These are phyloP conservation scores for Fagopyrum esculentum DNA, from an alignment of 148 eudicot genomes.

Conservation along the genomic window DNA sequence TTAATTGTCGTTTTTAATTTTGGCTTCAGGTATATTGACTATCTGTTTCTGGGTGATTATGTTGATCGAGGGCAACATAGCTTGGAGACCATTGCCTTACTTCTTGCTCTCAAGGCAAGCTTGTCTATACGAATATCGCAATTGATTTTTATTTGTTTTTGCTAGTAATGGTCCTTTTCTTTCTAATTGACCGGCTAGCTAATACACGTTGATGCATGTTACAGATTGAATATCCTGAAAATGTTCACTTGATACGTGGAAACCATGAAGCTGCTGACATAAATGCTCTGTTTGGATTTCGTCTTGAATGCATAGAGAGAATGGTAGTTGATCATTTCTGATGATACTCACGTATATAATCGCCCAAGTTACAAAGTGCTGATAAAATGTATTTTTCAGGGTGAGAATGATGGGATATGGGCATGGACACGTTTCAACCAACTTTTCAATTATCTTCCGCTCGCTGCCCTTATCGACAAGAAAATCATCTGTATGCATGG, in stretches of 20 bases:
- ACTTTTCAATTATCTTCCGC: slow-evolving; percentile 68
- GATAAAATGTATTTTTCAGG: slow-evolving; percentile 24
- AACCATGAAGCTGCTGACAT: slow-evolving; percentile 23
- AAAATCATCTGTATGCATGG: slow-evolving; percentile 79
- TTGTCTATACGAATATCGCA: slow-evolving; percentile 1
- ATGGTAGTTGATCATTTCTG: slow-evolving; percentile 33
- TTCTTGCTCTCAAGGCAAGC: slow-evolving; percentile 86
- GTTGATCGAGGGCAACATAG: slow-evolving; percentile 99
- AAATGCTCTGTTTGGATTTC: slow-evolving; percentile 71
- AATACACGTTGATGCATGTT: not conserved
- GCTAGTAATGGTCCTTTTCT: not conserved
- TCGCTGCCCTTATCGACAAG: slow-evolving; percentile 68
- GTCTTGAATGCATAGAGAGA: slow-evolving; percentile 72
- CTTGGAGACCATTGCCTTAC: slow-evolving; percentile 93
- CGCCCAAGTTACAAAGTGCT: not conserved
- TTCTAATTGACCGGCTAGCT: not conserved
- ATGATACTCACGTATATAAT: not conserved
- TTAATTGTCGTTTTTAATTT: not conserved
- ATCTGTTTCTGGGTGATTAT: slow-evolving; percentile 90
- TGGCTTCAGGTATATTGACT: slow-evolving; percentile 77
- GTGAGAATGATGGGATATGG: slow-evolving; percentile 80
- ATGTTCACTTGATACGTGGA: slow-evolving; percentile 68
- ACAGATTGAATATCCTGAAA: slow-evolving; percentile 58
- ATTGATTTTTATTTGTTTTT: not conserved
- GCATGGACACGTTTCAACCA: slow-evolving; percentile 67